Evolutionary conservation across 1,284 basidiomycete genomes (phyloP).

Genomic region (Lentinula novae-zelandiae): DNA sequence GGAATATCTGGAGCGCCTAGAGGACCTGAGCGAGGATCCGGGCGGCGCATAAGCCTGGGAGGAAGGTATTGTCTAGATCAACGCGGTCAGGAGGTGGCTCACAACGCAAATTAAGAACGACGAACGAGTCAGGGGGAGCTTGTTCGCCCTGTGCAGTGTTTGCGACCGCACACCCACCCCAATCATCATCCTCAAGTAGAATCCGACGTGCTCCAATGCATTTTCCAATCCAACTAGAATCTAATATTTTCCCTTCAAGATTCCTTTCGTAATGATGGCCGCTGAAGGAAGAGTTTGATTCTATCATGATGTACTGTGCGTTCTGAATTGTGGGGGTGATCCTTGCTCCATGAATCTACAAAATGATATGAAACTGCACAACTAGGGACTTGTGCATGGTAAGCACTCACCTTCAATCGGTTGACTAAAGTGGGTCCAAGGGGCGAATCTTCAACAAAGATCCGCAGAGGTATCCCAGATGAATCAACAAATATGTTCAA

Average conservation of each 20-base stretch:
- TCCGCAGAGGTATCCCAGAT: constrained; percentile 26
- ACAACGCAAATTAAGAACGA: background rate
- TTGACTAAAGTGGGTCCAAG: constrained; percentile 50
- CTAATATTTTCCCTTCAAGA: constrained; percentile 45
- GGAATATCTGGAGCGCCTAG: background rate
- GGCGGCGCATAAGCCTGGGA: background rate
- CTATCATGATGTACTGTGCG: constrained; percentile 54
- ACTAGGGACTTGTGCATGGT: background rate
- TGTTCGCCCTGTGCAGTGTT: background rate
- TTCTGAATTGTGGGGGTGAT: constrained; percentile 43
- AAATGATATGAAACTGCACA: background rate
- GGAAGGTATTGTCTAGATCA: background rate
- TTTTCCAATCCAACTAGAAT: constrained; percentile 40
- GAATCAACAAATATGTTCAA: constrained; percentile 10
- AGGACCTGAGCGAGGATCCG: background rate
- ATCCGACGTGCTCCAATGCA: constrained; percentile 38
- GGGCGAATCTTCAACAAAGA: constrained; percentile 46
- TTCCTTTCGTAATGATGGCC: constrained; percentile 49
- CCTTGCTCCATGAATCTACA: constrained; percentile 49
- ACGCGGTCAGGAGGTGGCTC: background rate
- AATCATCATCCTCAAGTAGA: constrained; percentile 44
- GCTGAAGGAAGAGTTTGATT: constrained; percentile 47
- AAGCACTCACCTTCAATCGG: constrained; percentile 39
- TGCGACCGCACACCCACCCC: constrained; percentile 46
- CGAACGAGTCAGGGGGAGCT: constrained; percentile 28